A percentile compares a stretch with the other conserved stretches of the same genome.
Conservation (phyloP, 805 yeast genomes). For the Tanozyma kutaoensis region DNA sequence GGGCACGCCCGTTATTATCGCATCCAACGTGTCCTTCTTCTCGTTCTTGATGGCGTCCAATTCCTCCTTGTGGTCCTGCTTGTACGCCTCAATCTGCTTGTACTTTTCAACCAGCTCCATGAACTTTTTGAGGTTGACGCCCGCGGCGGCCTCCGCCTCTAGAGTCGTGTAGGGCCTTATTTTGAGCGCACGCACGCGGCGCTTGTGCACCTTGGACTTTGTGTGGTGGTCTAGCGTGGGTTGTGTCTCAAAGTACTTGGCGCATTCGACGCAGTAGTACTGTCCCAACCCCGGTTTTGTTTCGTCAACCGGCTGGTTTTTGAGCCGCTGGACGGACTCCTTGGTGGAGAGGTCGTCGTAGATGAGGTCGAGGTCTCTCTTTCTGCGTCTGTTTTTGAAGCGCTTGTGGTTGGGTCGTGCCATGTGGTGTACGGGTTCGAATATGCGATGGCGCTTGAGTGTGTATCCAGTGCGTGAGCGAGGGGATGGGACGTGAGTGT, state of each 20-base stretch:
- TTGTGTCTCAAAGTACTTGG: slow-evolving; percentile 77
- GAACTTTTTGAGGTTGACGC: slow-evolving; percentile 59
- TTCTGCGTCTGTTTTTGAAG: slow-evolving; percentile 83
- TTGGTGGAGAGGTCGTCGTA: slow-evolving; percentile 57
- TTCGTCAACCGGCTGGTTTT: slow-evolving; percentile 82
- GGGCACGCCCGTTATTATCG: slow-evolving; percentile 17
- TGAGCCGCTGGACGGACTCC: slow-evolving; percentile 48
- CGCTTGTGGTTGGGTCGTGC: slow-evolving; percentile 79
- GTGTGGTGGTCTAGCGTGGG: slow-evolving; percentile 59
- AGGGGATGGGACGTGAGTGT: too few species aligned
- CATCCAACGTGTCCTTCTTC: slow-evolving; percentile 25
- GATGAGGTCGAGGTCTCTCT: slow-evolving; percentile 73
- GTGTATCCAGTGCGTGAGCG: too few species aligned
- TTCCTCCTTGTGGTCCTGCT: slow-evolving; percentile 31
- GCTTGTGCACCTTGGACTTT: slow-evolving; percentile 69
- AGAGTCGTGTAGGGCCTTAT: slow-evolving; percentile 75
- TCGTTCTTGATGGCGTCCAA: slow-evolving; percentile 19
- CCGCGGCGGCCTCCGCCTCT: slow-evolving; percentile 88
- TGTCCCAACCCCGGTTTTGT: slow-evolving; percentile 91
- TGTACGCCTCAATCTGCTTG: slow-evolving; percentile 28
- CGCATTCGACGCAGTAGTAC: slow-evolving; percentile 88
- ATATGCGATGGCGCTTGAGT: too few species aligned
- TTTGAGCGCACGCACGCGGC: slow-evolving; percentile 67
- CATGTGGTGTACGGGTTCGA: too few species aligned
- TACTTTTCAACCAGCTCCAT: slow-evolving; percentile 49